These are phyloP conservation scores for Magnaporthiopsis incrustans DNA, from an alignment of 2,329 filamentous ascomycete genomes.

Conservation along the genomic window DNA sequence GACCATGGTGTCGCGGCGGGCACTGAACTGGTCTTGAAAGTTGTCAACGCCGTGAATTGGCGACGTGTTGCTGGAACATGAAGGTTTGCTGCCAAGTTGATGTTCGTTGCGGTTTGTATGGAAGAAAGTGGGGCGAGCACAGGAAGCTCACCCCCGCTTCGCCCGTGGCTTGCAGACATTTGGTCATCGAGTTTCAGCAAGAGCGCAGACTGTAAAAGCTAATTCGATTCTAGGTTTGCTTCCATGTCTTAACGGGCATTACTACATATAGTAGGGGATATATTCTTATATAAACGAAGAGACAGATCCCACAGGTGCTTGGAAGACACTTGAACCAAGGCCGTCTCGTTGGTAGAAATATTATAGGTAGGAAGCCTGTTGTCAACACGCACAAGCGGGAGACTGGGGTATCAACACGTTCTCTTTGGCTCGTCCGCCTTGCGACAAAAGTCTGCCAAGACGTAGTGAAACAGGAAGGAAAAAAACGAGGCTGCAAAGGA, in stretches of 20 bases:
- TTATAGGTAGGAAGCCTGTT: neutral
- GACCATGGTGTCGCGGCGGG: neutral
- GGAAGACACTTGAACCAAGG: neutral
- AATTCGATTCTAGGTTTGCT: neutral
- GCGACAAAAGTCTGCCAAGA: neutral
- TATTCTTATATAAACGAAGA: neutral
- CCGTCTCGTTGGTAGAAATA: neutral
- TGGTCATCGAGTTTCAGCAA: neutral
- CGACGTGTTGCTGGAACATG: no score
- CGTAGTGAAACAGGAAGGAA: neutral
- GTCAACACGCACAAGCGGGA: neutral
- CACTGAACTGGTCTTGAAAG: no score
- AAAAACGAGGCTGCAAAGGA: neutral
- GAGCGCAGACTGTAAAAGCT: neutral
- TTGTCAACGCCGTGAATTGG: no score
- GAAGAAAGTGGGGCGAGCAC: no score
- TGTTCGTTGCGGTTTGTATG: no score
- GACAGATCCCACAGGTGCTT: neutral
- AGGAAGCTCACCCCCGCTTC: neutral
- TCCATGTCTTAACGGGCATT: neutral
- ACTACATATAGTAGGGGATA: neutral
- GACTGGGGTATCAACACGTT: neutral
- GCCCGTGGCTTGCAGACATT: neutral
- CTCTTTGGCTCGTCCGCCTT: neutral
- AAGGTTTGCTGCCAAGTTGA: no score